Evolutionary conservation across 495 filamentous ascomycete species (phyloP).

Genomic region (Trichoderma erinaceum): DNA sequence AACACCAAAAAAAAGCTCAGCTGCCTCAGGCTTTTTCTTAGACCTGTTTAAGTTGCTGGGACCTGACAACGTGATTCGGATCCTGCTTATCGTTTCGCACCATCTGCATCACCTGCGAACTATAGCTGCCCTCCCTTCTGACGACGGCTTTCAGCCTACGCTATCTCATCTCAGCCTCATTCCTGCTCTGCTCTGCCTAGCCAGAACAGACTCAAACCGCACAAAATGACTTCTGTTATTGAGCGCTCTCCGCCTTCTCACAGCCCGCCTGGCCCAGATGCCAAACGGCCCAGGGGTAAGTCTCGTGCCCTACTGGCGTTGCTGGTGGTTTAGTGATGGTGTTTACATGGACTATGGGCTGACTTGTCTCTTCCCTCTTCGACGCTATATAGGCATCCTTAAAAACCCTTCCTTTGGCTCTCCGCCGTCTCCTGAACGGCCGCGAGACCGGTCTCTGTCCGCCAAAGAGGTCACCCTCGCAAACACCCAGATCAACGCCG

Average conservation of each 20-base stretch:
- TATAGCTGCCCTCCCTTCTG: neutral
- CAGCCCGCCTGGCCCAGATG: conserved; percentile 36
- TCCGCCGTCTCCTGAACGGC: conserved; percentile 33
- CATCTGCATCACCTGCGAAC: conserved; percentile 10
- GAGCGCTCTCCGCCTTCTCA: conserved; percentile 32
- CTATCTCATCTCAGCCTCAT: neutral
- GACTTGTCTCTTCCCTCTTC: neutral
- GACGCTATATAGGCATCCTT: conserved; percentile 71
- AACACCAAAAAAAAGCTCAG: neutral
- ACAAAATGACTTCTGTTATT: conserved; percentile 36
- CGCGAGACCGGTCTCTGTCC: conserved; percentile 41
- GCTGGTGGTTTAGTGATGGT: neutral
- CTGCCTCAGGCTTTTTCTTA: too few relatives aligned
- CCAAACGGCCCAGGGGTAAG: conserved; percentile 73
- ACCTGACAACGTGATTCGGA: neutral
- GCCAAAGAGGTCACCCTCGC: conserved; percentile 84
- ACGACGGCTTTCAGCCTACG: neutral
- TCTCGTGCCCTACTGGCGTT: conserved; percentile 19
- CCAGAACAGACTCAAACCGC: neutral
- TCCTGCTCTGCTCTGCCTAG: neutral
- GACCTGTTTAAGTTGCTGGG: neutral
- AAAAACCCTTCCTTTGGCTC: conserved; percentile 77
- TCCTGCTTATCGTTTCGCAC: neutral
- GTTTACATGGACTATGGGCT: neutral
- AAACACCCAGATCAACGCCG: conserved; percentile 92